Evolutionary conservation across 805 yeast genomes (phyloP).

Genomic region (Suhomyces tanzawaensis): DNA sequence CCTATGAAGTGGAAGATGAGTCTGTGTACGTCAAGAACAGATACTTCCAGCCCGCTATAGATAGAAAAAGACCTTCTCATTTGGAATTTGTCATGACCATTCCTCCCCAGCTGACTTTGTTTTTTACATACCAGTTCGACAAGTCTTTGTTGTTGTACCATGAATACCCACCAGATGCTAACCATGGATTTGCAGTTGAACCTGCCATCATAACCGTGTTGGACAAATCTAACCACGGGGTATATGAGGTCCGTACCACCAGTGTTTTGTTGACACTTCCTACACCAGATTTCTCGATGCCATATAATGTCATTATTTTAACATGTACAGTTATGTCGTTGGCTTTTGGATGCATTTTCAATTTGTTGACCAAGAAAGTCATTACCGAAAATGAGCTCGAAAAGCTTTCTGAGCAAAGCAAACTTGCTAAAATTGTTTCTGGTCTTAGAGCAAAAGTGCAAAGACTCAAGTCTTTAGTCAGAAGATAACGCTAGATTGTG

Average conservation of each 20-base stretch:
- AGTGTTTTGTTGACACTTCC: slow-evolving; percentile 85
- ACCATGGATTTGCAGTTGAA: slow-evolving; percentile 93
- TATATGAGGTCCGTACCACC: slow-evolving; percentile 69
- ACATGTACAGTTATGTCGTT: slow-evolving; percentile 93
- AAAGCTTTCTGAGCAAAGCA: slow-evolving; percentile 13
- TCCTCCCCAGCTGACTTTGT: slow-evolving; percentile 62
- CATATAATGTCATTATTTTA: slow-evolving; percentile 91
- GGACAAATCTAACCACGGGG: slow-evolving; percentile 14
- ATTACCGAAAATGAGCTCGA: slow-evolving; percentile 74
- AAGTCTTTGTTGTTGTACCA: slow-evolving; percentile 79
- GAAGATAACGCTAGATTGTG: too few relatives aligned
- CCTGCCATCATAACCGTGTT: slow-evolving; percentile 77
- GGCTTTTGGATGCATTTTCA: slow-evolving; percentile 83
- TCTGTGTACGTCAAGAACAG: slow-evolving; percentile 46
- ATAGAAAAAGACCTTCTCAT: slow-evolving; percentile 78
- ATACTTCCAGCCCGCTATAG: slow-evolving; percentile 73
- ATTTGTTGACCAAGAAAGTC: slow-evolving; percentile 68
- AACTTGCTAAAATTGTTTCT: background rate
- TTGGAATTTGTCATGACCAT: slow-evolving; percentile 63
- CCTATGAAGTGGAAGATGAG: slow-evolving; percentile 15
- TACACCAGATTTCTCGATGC: slow-evolving; percentile 98
- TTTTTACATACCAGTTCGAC: slow-evolving; percentile 76
- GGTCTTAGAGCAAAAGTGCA: slow-evolving; percentile 3
- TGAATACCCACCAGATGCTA: slow-evolving; percentile 99
- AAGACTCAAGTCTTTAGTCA: slow-evolving; percentile 5